phyloP scores from a whole-genome alignment of 73 alveolate species.

The Tetrahymena thermophila region DNA sequence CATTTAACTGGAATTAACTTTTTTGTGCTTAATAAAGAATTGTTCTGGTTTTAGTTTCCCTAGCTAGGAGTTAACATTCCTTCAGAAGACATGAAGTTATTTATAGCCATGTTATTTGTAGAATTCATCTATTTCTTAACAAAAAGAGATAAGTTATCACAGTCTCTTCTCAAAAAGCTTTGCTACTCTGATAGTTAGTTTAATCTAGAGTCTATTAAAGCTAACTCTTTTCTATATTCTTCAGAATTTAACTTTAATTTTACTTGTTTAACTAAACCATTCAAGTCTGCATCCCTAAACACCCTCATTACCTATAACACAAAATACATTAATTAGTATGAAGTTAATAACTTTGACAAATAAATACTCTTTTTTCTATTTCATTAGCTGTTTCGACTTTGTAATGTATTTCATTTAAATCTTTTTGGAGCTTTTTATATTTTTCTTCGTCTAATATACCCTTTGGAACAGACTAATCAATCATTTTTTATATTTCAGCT shows the following conservation, averaged over 20 bases:
- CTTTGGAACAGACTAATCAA: neutral
- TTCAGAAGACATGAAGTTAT: neutral
- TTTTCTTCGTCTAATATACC: slow-evolving; percentile 39
- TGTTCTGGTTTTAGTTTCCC: neutral
- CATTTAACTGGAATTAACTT: slow-evolving; percentile 34
- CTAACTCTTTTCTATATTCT: slow-evolving; percentile 23
- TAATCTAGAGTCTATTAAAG: slow-evolving; percentile 4
- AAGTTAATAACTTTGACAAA: neutral
- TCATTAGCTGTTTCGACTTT: slow-evolving; percentile 37
- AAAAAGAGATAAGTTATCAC: slow-evolving; percentile 17
- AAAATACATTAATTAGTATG: neutral
- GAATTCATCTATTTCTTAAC: slow-evolving; percentile 1
- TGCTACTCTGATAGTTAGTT: slow-evolving; percentile 8
- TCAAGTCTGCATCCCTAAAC: slow-evolving; percentile 30
- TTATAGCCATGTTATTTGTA: neutral
- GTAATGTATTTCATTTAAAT: slow-evolving; percentile 12
- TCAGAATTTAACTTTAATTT: slow-evolving; percentile 16
- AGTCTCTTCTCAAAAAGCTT: slow-evolving; percentile 26
- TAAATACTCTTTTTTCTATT: slow-evolving; percentile 21
- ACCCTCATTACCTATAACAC: neutral
- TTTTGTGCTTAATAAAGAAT: slow-evolving; percentile 10
- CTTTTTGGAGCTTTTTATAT: slow-evolving; percentile 22
- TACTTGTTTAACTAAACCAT: slow-evolving; percentile 28
- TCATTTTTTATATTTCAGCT: slow-evolving; percentile 39
- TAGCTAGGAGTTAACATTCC: slow-evolving; percentile 4